These are phyloP conservation scores for Coniochaeta ligniaria DNA, from an alignment of 2,329 filamentous ascomycete species.

Conservation along the genomic window DNA sequence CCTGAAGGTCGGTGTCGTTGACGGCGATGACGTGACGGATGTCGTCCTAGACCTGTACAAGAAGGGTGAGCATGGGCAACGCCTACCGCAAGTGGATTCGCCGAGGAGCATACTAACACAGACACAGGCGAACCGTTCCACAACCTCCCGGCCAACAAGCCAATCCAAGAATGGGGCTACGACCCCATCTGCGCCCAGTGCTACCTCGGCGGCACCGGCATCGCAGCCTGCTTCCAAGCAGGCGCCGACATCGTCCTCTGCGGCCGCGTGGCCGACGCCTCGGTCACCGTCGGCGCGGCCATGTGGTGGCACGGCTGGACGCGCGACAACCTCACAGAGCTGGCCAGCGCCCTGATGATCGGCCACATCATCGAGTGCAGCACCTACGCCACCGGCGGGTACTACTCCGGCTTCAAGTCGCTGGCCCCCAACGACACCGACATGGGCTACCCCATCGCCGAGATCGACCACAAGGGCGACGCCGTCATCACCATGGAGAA, in stretches of 20 bases:
- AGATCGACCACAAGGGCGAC: slow-evolving; percentile 35
- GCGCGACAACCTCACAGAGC: slow-evolving; percentile 30
- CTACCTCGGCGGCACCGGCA: slow-evolving; percentile 35
- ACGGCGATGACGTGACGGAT: slow-evolving; percentile 22
- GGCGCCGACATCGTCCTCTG: slow-evolving; percentile 30
- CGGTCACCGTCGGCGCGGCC: slow-evolving; percentile 38
- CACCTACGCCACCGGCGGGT: slow-evolving; percentile 36
- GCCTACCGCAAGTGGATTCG: neutral
- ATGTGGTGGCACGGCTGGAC: slow-evolving; percentile 41
- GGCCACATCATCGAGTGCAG: slow-evolving; percentile 37
- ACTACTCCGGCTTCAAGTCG: slow-evolving; percentile 37
- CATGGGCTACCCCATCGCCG: slow-evolving; percentile 40
- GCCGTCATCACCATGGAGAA: slow-evolving; percentile 18
- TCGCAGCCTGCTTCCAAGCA: slow-evolving; percentile 22
- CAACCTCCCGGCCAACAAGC: slow-evolving; percentile 9
- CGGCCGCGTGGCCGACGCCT: slow-evolving; percentile 29
- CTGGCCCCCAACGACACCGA: slow-evolving; percentile 30
- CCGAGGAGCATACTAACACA: slow-evolving; percentile 2
- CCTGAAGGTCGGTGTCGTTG: slow-evolving; percentile 23
- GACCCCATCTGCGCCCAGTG: slow-evolving; percentile 17
- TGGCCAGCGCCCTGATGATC: slow-evolving; percentile 33
- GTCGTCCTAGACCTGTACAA: slow-evolving; percentile 1
- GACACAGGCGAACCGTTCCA: slow-evolving; percentile 5
- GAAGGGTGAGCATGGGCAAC: neutral
- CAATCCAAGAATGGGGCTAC: slow-evolving; percentile 9